Percentiles rank a stretch among this genome's conserved stretches.
phyloP scores from a whole-genome alignment of 1,284 basidiomycete species.

The Baeospora myosura region DNA sequence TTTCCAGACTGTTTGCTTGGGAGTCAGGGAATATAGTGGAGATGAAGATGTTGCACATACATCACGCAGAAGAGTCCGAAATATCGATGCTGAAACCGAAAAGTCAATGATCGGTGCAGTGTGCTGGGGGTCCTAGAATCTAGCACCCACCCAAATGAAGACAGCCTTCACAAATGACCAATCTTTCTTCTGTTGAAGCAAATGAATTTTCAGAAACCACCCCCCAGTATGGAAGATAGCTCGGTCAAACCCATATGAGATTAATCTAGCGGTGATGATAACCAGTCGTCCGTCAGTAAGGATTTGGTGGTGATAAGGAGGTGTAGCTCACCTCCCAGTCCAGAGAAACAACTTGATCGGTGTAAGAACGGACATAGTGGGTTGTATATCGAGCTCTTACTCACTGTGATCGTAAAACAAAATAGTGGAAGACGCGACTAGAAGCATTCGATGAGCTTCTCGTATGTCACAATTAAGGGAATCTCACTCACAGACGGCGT shows the following conservation, averaged over 20 bases:
- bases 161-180: conserved; percentile 8
- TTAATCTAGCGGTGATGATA: no score
- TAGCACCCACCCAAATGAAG: conserved; percentile 6
- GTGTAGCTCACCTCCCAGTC: conserved; percentile 4
- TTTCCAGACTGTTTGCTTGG: no score
- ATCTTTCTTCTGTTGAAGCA: conserved; percentile 2
- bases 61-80: conserved; percentile 9
- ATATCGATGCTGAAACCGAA: conserved; percentile 6
- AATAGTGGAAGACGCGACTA: conserved; percentile 8
- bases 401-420: conserved; percentile 9
- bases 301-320: background rate
- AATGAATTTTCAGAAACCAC: background rate
- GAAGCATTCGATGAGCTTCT: no score
- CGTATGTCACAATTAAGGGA: no score
- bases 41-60: no score
- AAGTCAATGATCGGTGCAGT: background rate
- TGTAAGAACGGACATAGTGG: background rate
- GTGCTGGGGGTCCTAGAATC: background rate
- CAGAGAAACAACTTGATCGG: conserved; percentile 4
- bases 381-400: background rate
- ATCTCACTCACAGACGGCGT: conserved; percentile 2
- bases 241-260: conserved; percentile 4
- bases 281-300: background rate
- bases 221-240: no score
- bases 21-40: no score